Conservation (phyloP, 2,329 filamentous ascomycete genomes). For the Ceratocystis colombiana region DNA sequence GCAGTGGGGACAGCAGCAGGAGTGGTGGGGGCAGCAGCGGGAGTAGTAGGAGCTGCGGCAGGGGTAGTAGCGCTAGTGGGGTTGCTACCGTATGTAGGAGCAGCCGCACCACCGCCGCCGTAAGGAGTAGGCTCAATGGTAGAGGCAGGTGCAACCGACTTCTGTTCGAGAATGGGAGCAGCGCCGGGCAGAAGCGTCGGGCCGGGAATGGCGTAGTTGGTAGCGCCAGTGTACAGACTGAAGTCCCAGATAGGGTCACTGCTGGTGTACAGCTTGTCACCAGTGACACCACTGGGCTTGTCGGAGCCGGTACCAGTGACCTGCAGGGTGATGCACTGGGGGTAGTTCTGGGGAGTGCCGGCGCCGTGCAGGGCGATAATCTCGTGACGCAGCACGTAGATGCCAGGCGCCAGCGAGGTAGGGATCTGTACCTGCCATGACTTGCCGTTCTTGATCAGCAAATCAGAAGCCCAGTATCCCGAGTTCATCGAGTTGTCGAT, state of each 20-base stretch:
- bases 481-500: conserved; percentile 36
- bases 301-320: conserved; percentile 36
- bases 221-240: conserved; percentile 31
- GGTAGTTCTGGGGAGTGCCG: conserved; percentile 41
- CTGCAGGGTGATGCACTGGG: conserved; percentile 44
- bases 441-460: conserved; percentile 39
- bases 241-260: conserved; percentile 33
- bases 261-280: conserved; percentile 33
- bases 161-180: conserved; percentile 14
- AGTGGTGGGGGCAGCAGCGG: background rate
- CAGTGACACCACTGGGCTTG: conserved; percentile 30
- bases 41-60: background rate
- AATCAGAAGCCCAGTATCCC: conserved; percentile 47
- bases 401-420: conserved; percentile 38
- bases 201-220: conserved; percentile 21
- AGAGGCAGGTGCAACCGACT: conserved; percentile 37
- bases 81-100: background rate
- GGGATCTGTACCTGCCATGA: conserved; percentile 42
- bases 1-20: background rate
- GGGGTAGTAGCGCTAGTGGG: background rate
- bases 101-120: conserved; percentile 33
- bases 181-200: conserved; percentile 23
- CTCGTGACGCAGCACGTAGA: conserved; percentile 48
- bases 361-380: conserved; percentile 46
- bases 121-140: conserved; percentile 34